These are phyloP conservation scores for Nannochloropsis granulata DNA, from an alignment of 108 stramenopile genomes.

Conservation along the genomic window DNA sequence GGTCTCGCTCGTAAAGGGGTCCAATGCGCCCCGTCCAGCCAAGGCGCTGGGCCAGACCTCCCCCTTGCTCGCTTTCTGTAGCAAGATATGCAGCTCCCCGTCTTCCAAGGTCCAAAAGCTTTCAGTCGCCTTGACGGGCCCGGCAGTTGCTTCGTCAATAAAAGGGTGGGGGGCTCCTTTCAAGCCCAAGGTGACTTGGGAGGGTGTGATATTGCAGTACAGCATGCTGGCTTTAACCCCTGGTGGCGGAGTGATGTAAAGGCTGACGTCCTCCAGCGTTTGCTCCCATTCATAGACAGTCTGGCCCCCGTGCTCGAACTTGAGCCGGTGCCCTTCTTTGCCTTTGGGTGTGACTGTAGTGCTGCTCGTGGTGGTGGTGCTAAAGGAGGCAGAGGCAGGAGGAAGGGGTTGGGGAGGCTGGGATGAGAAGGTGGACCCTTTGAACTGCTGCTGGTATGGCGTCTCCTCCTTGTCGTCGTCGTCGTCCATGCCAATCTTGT, in stretches of 20 bases:
- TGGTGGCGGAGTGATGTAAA: constrained; percentile 55
- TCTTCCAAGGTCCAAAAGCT: constrained; percentile 62
- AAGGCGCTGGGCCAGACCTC: constrained; percentile 45
- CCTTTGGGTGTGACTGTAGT: constrained; percentile 11
- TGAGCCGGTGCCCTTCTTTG: constrained; percentile 18
- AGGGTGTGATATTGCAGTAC: constrained; percentile 31
- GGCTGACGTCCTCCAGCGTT: constrained; percentile 66
- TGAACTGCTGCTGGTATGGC: neutral
- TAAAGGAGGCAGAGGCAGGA: neutral
- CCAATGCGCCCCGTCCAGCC: constrained; percentile 30
- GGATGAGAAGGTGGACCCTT: neutral
- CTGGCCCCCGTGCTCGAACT: constrained; percentile 34
- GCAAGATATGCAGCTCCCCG: constrained; percentile 49
- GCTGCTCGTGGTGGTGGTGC: neutral
- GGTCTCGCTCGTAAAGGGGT: constrained; percentile 54
- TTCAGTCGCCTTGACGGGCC: constrained; percentile 58
- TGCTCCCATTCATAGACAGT: constrained; percentile 92
- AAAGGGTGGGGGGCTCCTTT: constrained; percentile 50
- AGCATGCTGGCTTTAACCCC: constrained; percentile 29
- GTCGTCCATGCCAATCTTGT: constrained; percentile 9
- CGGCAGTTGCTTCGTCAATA: constrained; percentile 63
- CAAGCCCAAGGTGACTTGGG: constrained; percentile 33
- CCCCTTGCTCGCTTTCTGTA: constrained; percentile 49
- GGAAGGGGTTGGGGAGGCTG: neutral
- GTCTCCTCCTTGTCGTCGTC: neutral